Base-by-base conservation (phyloP, 2,329 filamentous ascomycete species). In the Zelopaecilomyces penicillatus region DNA sequence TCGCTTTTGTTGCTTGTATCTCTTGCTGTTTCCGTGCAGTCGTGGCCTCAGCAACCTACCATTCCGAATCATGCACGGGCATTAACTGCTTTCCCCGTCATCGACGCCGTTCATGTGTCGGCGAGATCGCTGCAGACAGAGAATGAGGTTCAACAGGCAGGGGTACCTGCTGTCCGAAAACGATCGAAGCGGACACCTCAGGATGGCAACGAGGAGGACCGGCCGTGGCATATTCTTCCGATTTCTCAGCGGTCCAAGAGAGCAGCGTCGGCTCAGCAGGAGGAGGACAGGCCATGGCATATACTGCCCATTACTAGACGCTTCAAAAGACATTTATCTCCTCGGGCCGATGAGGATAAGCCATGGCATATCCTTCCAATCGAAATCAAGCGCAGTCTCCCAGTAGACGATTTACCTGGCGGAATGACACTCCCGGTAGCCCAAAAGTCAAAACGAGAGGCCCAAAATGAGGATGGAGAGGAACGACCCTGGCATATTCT, bases 11-110 rank as follows among this genome's bases (percentile, higher is more conserved):
- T 32, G 10, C 29, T 49, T n/a, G 12, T 51, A 9, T 44, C 44
- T 31, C 38, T 50, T 5, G 37, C 42, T 19, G 10, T 47, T 5
- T 41, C 50, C 1, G 47, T 37, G 9, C 43, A 46, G 2, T 49
- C 49, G 19, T 44, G 47, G 40, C 51, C 50, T 4, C 48, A 48
- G n/a, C 26, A 44, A 30, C 50, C 28, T 28, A 35, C 47, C 34
- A 50, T 42, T 9, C 40, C 42, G 5, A 34, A 50, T 32, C 33
- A 47, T 26, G 32, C 37, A 6, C 45, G 43, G 11, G 34, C 42
- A n/a, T 36, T n/a, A 30, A 44, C 42, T 10, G 37, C 45, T 9
- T 40, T 48, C 11, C 37, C 48, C 2, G 33, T 46, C 28, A 32
- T 30, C 12, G 28, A 26, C 10, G 12, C 27, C n/a, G 32, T 41